Evolutionary conservation across 2,329 filamentous ascomycete genomes (phyloP).

Genomic region (Fusarium neocosmosporiellum): DNA sequence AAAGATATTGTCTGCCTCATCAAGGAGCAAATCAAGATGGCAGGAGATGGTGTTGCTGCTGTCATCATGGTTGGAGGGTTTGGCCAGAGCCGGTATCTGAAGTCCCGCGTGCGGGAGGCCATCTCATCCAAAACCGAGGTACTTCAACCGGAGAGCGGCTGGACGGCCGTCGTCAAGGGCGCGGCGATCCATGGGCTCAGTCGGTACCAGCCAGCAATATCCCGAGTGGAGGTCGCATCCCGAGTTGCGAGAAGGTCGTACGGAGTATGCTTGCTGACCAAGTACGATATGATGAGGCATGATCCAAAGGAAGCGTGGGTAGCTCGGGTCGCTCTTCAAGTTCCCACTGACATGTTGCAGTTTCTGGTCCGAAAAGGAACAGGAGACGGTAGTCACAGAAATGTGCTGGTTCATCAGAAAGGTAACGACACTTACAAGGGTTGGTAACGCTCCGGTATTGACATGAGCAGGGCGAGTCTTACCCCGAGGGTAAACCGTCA

Average conservation of each 20-base stretch:
- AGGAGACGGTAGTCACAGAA: conserved; percentile 49
- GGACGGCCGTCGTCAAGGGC: conserved; percentile 63
- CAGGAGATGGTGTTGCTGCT: conserved; percentile 48
- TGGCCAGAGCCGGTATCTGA: conserved; percentile 58
- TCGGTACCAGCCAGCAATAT: conserved; percentile 44
- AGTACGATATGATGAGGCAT: conserved; percentile 52
- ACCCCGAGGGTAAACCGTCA: conserved; percentile 50
- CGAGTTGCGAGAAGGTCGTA: conserved; percentile 52
- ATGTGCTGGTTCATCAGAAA: conserved; percentile 56
- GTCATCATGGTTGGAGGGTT: conserved; percentile 63
- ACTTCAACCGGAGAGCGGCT: conserved; percentile 60
- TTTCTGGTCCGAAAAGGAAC: conserved; percentile 53
- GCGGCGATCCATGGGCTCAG: conserved; percentile 58
- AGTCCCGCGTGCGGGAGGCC: conserved; percentile 52
- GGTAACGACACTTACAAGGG: conserved; percentile 35
- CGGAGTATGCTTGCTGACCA: conserved; percentile 50
- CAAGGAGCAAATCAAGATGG: conserved; percentile 54
- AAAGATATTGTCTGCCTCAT: conserved; percentile 57
- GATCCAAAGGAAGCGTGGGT: conserved; percentile 51
- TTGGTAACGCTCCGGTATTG: not conserved
- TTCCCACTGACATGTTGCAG: conserved; percentile 39
- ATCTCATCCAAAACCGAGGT: conserved; percentile 53
- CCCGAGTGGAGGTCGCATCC: conserved; percentile 48
- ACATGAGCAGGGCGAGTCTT: conserved; percentile 50
- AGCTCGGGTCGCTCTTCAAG: not conserved